Conservation (phyloP, 78 protist genomes). For the Polysphondylium violaceum region DNA sequence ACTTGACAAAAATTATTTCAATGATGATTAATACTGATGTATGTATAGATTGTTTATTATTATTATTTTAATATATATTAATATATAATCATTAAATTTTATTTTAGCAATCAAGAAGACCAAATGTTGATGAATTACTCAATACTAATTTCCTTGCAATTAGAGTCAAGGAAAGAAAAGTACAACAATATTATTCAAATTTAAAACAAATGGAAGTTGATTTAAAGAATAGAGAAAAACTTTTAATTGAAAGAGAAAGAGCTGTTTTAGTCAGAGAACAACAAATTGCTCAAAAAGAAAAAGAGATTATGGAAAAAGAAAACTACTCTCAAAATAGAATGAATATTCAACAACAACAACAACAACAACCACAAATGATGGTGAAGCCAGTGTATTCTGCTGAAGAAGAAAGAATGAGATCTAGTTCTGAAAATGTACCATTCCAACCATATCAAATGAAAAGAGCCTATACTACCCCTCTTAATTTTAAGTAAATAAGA, state of each 20-base stretch:
- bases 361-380: slow-evolving; percentile 8
- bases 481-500: slow-evolving; percentile 50
- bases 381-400: no score
- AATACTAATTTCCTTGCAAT: slow-evolving; percentile 20
- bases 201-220: slow-evolving; percentile 74
- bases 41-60: no score
- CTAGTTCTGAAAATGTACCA: no score
- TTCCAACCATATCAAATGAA: slow-evolving; percentile 50
- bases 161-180: slow-evolving; percentile 60
- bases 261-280: slow-evolving; percentile 36
- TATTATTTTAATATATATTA: background rate
- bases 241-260: slow-evolving; percentile 38
- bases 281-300: slow-evolving; percentile 19
- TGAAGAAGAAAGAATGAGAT: no score
- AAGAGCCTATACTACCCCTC: slow-evolving; percentile 28
- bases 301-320: slow-evolving; percentile 14
- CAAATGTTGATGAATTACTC: slow-evolving; percentile 61
- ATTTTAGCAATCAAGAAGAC: slow-evolving; percentile 13
- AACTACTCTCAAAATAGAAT: slow-evolving; percentile 32
- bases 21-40: slow-evolving; percentile 64
- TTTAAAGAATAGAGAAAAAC: slow-evolving; percentile 45
- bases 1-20: slow-evolving; percentile 39
- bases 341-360: slow-evolving; percentile 37
- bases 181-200: slow-evolving; percentile 48
- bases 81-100: background rate